Evolutionary conservation across 768 basidiomycete genomes (phyloP).

Genomic region (Hypholoma sublateritium): DNA sequence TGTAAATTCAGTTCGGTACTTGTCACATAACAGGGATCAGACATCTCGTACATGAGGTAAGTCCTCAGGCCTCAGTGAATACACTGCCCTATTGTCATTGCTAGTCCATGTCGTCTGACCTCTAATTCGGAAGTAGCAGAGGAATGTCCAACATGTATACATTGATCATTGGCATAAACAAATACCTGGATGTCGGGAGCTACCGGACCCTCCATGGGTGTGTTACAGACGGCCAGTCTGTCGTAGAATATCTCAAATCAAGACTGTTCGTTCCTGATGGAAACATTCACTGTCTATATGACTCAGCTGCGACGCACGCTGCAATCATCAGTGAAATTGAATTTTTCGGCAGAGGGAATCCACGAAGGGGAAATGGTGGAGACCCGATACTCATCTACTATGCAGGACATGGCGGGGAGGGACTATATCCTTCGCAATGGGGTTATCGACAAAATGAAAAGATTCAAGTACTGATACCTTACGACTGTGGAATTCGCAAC

Average conservation of each 20-base stretch:
- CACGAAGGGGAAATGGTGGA: conserved; percentile 44
- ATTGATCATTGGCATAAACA: conserved; percentile 4
- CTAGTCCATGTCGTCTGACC: no score
- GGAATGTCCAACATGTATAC: neutral
- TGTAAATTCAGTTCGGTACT: no score
- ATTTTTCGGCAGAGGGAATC: conserved; percentile 50
- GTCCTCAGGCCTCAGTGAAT: no score
- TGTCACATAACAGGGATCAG: no score
- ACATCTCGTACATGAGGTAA: no score
- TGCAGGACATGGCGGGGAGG: conserved; percentile 59
- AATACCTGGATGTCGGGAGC: neutral
- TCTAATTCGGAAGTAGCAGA: no score
- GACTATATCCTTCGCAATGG: conserved; percentile 53
- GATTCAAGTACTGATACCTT: conserved; percentile 57
- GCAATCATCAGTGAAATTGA: conserved; percentile 48
- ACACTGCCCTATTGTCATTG: no score
- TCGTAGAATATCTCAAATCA: neutral
- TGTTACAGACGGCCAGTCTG: neutral
- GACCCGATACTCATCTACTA: conserved; percentile 62
- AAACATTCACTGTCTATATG: conserved; percentile 45
- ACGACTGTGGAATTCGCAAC: conserved; percentile 46
- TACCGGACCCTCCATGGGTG: conserved; percentile 2
- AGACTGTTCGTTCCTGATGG: neutral
- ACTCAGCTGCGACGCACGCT: conserved; percentile 50
- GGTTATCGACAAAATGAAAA: conserved; percentile 21